Conservation (phyloP, 1,139 yeast species). For the Yamadazyma diospyri region DNA sequence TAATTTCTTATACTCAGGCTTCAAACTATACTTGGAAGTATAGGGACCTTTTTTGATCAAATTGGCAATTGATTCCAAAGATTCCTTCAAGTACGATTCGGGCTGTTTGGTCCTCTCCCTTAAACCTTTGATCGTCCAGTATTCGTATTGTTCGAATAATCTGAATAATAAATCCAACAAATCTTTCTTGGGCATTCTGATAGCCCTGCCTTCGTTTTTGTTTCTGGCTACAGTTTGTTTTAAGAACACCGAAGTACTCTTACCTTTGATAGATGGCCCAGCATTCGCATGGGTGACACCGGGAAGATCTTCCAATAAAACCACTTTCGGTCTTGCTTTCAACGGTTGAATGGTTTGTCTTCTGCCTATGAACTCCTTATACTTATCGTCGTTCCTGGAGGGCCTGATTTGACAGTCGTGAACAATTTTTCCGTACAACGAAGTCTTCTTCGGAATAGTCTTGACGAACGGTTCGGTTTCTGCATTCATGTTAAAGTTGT, state of each 20-base stretch:
- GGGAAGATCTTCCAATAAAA: slow-evolving; percentile 75
- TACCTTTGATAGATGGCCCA: slow-evolving; percentile 74
- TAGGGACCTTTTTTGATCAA: slow-evolving; percentile 94
- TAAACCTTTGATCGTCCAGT: slow-evolving; percentile 93
- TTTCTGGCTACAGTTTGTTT: slow-evolving; percentile 33
- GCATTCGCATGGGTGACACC: slow-evolving; percentile 86
- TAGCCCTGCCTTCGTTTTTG: slow-evolving; percentile 78
- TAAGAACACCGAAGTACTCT: slow-evolving; percentile 59
- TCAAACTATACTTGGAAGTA: slow-evolving; percentile 84
- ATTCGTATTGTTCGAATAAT: slow-evolving; percentile 90
- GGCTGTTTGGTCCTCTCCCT: slow-evolving; percentile 96
- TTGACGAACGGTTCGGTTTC: slow-evolving; percentile 57
- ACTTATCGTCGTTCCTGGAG: slow-evolving; percentile 65
- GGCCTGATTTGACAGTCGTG: slow-evolving; percentile 93
- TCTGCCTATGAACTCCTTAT: slow-evolving; percentile 43
- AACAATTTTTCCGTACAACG: slow-evolving; percentile 79
- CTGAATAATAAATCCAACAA: slow-evolving; percentile 83
- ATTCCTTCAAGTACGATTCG: slow-evolving; percentile 86
- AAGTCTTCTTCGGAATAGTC: slow-evolving; percentile 82
- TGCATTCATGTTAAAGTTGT: slow-evolving; percentile 15
- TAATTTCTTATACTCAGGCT: slow-evolving; percentile 82
- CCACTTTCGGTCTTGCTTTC: slow-evolving; percentile 64
- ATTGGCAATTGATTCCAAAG: slow-evolving; percentile 84
- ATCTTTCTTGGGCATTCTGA: slow-evolving; percentile 91
- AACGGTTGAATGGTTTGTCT: slow-evolving; percentile 48